Evolutionary conservation across 225 moss, liverwort and hornwort species (phyloP).

Genomic region (Physcomitrellopsis africana): DNA sequence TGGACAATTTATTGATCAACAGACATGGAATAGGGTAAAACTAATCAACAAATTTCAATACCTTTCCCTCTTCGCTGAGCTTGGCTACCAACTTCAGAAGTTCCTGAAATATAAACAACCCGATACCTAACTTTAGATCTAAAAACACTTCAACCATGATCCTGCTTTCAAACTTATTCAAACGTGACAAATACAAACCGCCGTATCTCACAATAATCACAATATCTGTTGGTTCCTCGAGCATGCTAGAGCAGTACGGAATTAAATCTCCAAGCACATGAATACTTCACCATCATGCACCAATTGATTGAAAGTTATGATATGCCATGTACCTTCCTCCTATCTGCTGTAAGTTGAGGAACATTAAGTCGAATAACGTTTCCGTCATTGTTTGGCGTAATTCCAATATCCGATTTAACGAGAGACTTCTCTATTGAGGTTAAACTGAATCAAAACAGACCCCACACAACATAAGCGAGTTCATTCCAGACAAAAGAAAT

Average conservation of each 20-base stretch:
- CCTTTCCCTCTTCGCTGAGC: constrained; percentile 74
- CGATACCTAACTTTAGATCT: constrained; percentile 9
- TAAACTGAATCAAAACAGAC: constrained; percentile 55
- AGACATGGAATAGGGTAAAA: background rate
- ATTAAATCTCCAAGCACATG: constrained; percentile 11
- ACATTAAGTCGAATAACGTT: constrained; percentile 87
- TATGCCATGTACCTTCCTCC: constrained; percentile 72
- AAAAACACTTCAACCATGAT: constrained; percentile 7
- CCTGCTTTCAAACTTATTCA: background rate
- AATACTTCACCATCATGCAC: constrained; percentile 5
- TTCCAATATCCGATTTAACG: constrained; percentile 86
- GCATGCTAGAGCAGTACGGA: constrained; percentile 9
- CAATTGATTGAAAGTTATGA: constrained; percentile 4
- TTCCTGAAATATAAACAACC: constrained; percentile 53
- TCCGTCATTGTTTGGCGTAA: constrained; percentile 90
- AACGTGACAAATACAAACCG: background rate
- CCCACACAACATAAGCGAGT: constrained; percentile 27
- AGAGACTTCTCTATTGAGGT: constrained; percentile 85
- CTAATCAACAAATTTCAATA: constrained; percentile 17
- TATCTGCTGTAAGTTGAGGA: constrained; percentile 87
- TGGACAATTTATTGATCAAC: background rate
- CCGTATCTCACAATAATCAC: constrained; percentile 6
- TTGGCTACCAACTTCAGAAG: constrained; percentile 87
- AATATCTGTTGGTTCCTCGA: background rate
- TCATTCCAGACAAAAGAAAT: background rate